Evolutionary conservation across 106 monocot genomes (phyloP).

Genomic region (Hemerocallis citrina): DNA sequence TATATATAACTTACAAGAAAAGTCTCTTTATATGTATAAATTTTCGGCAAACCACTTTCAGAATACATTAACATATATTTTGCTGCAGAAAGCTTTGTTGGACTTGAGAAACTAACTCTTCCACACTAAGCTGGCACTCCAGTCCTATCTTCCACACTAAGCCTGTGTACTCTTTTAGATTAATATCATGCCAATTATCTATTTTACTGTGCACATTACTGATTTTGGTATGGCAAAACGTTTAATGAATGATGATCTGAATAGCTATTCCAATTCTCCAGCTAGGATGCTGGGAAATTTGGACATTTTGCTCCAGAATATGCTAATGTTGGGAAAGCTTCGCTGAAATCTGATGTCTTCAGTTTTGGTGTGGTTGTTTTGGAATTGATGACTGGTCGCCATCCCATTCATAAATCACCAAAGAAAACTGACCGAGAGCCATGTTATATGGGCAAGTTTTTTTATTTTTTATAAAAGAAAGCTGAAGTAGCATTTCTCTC

Average conservation of each 20-base stretch:
- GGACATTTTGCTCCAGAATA: conserved; percentile 98
- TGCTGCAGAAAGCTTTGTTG: no score
- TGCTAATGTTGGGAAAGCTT: conserved; percentile 87
- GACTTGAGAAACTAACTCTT: no score
- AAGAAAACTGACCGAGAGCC: conserved; percentile 74
- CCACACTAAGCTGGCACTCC: no score
- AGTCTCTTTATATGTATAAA: no score
- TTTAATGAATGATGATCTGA: conserved; percentile 43
- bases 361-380: conserved; percentile 94
- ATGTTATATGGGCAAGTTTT: conserved; percentile 76
- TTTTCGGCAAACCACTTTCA: no score
- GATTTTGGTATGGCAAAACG: conserved; percentile 96
- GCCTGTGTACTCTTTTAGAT: no score
- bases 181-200: background rate
- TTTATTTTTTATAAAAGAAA: no score
- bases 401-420: conserved; percentile 55
- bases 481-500: no score
- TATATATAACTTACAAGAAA: no score
- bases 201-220: conserved; percentile 59
- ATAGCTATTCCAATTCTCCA: conserved; percentile 74
- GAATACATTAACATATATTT: no score
- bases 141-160: no score
- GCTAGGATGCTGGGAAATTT: conserved; percentile 91
- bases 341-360: conserved; percentile 92
- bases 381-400: conserved; percentile 83